Evolutionary conservation across 768 basidiomycete species (phyloP).

Genomic region (Filobasidium floriforme): DNA sequence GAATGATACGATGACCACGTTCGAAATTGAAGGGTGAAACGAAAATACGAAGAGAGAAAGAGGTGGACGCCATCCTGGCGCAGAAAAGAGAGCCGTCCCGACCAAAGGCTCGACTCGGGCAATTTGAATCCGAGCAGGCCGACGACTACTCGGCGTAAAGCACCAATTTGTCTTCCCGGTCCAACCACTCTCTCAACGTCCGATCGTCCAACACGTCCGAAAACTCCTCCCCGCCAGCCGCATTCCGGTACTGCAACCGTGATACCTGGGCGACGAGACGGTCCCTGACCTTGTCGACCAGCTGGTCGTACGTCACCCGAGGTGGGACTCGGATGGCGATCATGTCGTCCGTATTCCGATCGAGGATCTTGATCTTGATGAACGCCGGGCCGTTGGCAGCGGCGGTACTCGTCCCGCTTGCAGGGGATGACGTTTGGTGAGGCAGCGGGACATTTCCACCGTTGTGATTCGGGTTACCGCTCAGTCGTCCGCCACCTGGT

Average conservation of each 20-base stretch:
- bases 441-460: background rate
- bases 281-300: slow-evolving; percentile 85
- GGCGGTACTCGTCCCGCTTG: slow-evolving; percentile 5
- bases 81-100: too few species aligned
- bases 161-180: slow-evolving; percentile 41
- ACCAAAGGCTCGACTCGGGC: background rate
- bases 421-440: background rate
- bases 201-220: slow-evolving; percentile 39
- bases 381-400: slow-evolving; percentile 53
- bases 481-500: background rate
- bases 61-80: too few species aligned
- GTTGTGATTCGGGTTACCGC: background rate
- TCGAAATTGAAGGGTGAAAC: too few species aligned
- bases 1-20: too few species aligned
- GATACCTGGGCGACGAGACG: slow-evolving; percentile 69
- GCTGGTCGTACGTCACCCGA: slow-evolving; percentile 69
- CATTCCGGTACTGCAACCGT: slow-evolving; percentile 59
- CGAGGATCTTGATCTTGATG: slow-evolving; percentile 97
- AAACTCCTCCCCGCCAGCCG: slow-evolving; percentile 29
- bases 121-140: background rate
- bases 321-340: slow-evolving; percentile 97
- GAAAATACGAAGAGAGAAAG: too few species aligned
- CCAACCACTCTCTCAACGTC: slow-evolving; percentile 41
- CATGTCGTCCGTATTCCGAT: slow-evolving; percentile 83
- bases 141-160: slow-evolving; percentile 38